Percentiles rank a stretch among this genome's conserved stretches.
Conservation (phyloP, 2,329 filamentous ascomycete species). For the Thielaviopsis cerberus region DNA sequence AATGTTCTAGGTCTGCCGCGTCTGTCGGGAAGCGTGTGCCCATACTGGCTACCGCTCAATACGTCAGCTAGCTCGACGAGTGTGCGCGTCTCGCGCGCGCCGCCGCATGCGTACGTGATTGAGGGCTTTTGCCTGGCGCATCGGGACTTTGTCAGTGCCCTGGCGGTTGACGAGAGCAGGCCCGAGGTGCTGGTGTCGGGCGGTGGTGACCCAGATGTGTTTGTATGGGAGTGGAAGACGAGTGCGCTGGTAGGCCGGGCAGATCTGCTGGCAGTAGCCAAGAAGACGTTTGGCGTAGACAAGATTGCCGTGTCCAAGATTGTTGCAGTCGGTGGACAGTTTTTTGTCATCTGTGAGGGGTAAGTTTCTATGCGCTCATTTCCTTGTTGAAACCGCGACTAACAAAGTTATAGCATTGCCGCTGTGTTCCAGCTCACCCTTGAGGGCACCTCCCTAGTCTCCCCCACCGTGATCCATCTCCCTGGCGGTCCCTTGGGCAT, state of each 20-base stretch:
- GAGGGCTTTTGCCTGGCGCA: slow-evolving; percentile 83
- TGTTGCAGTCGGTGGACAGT: slow-evolving; percentile 15
- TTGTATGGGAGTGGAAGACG: slow-evolving; percentile 64
- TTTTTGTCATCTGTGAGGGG: slow-evolving; percentile 27
- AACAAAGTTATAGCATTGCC: slow-evolving; percentile 26
- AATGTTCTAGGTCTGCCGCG: slow-evolving; percentile 82
- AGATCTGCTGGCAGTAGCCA: slow-evolving; percentile 25
- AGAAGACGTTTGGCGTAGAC: slow-evolving; percentile 2
- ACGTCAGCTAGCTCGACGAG: slow-evolving; percentile 14
- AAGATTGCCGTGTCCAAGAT: slow-evolving; percentile 27
- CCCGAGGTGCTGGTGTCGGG: slow-evolving; percentile 54
- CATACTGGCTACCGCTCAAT: slow-evolving; percentile 21
- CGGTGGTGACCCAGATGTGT: slow-evolving; percentile 60
- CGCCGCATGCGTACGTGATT: slow-evolving; percentile 77
- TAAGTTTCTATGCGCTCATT: slow-evolving; percentile 17
- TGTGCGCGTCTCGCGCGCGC: slow-evolving; percentile 42
- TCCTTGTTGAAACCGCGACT: slow-evolving; percentile 8
- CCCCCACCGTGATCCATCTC: slow-evolving; percentile 18
- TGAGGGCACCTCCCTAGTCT: slow-evolving; percentile 35
- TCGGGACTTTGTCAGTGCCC: slow-evolving; percentile 59
- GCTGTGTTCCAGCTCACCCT: slow-evolving; percentile 50
- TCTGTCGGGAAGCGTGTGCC: slow-evolving; percentile 61
- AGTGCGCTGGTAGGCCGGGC: slow-evolving; percentile 35
- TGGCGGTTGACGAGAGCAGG: slow-evolving; percentile 43
- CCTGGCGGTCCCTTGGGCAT: slow-evolving; percentile 13